Evolutionary conservation across 2,329 filamentous ascomycete species (phyloP).

Genomic region (Aspergillus latus): DNA sequence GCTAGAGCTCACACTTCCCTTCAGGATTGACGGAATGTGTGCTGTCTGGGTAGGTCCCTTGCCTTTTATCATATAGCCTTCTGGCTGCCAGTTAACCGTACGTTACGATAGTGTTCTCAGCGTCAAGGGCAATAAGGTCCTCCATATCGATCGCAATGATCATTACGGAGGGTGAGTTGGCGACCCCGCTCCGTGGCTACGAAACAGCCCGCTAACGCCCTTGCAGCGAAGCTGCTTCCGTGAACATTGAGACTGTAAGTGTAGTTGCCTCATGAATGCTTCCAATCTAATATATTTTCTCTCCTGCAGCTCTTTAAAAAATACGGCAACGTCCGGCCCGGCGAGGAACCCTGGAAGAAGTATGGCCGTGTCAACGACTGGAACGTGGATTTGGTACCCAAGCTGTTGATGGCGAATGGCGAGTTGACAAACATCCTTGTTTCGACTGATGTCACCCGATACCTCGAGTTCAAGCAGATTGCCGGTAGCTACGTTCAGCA

Average conservation of each 20-base stretch:
- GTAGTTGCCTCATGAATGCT: neutral
- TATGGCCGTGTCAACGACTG: conserved; percentile 96
- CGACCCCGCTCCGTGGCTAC: conserved; percentile 19
- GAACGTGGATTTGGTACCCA: conserved; percentile 98
- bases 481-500: conserved; percentile 97
- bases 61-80: neutral
- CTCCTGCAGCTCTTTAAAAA: conserved; percentile 85
- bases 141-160: conserved; percentile 97
- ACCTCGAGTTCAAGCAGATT: conserved; percentile 91
- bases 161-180: conserved; percentile 89
- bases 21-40: conserved; percentile 97
- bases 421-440: conserved; percentile 98
- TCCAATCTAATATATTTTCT: conserved; percentile 29
- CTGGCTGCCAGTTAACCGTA: conserved; percentile 21
- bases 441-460: conserved; percentile 86
- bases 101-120: conserved; percentile 71
- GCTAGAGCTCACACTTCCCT: conserved; percentile 31
- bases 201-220: conserved; percentile 25
- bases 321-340: conserved; percentile 76
- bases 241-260: conserved; percentile 90
- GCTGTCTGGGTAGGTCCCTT: conserved; percentile 76
- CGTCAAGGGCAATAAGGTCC: conserved; percentile 98
- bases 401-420: conserved; percentile 97
- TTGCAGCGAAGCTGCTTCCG: conserved; percentile 82
- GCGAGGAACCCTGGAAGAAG: conserved; percentile 95